Evolutionary conservation across 805 yeast genomes (phyloP), one percentile per base, ranked within the genome.

Genomic region (Cyberlindnera sargentensis): DNA sequence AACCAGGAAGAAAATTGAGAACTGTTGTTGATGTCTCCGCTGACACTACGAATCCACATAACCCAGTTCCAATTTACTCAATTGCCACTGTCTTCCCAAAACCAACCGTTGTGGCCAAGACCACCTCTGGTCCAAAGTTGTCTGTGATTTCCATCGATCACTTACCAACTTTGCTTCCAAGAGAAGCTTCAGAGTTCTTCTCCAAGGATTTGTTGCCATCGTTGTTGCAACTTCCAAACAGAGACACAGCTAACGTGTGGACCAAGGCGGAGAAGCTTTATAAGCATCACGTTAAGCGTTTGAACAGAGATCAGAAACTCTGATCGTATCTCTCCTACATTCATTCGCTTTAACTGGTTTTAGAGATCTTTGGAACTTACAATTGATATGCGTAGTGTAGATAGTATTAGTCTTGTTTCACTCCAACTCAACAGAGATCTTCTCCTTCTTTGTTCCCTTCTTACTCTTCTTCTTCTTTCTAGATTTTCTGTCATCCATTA

Each of bases 21-120:
- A 87, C 95, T 15, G 88, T 93, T 48, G 97, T 93, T 42, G 99
- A 93, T 65, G 99, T 93, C 45, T 86, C 96, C 41, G 99, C 99
- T 44, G 99, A 93, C 69, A 93, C 98, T 39, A 93, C 99, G 43
- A 93, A 93, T 67, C 97, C 97, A 48, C 91, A 89, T 73, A 93
- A 93, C 71, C 99, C 99, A 45, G 78, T 93, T 47, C 99, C 99
- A 48, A 91, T 93, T 43, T 95, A 93, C 67, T 71, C 79, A 25
- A 73, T 87, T 52, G 95, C 96, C 45, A 91, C 99, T 28, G 89
- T 83, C 6, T 93, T 93, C 72, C 76, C 78, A 52, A 78, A 87
- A 56, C 99, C 99, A 51, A 90, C 96, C 3, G 97, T 87, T 37
- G 65, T 67, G 6, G 99, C 91, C 34, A 78, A 81, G 48, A 81